Evolutionary conservation across 2,329 filamentous ascomycete genomes (phyloP).

Genomic region (Cercospora sp.): DNA sequence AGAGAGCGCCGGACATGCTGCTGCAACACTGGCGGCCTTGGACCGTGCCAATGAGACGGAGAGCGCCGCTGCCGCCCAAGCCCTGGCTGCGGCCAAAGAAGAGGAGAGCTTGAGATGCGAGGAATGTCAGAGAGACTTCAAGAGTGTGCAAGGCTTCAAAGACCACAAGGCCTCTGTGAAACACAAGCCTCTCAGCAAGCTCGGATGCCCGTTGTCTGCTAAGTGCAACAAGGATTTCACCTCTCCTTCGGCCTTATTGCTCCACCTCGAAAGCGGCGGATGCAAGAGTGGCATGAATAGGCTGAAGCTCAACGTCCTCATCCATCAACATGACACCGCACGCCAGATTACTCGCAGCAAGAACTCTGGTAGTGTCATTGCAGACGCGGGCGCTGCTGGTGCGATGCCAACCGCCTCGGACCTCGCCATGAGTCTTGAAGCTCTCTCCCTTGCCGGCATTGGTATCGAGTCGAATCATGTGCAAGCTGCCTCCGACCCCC

Average conservation of each 20-base stretch:
- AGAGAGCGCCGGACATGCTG: constrained; percentile 10
- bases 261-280: constrained; percentile 22
- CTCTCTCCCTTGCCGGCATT: not conserved
- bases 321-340: constrained; percentile 19
- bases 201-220: constrained; percentile 21
- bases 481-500: not conserved
- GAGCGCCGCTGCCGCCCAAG: not conserved
- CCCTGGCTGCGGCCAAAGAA: constrained; percentile 3
- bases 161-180: constrained; percentile 25
- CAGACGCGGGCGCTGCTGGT: not conserved
- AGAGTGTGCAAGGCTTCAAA: not conserved
- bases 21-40: not conserved
- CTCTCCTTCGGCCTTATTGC: constrained; percentile 20
- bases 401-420: not conserved
- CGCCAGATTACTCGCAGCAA: constrained; percentile 18
- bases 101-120: constrained; percentile 21
- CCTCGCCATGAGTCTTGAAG: not conserved
- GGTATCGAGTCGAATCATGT: not conserved
- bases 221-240: constrained; percentile 18
- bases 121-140: constrained; percentile 18
- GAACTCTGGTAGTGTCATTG: not conserved
- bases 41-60: not conserved
- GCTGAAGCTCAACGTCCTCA: constrained; percentile 20
- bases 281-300: constrained; percentile 25
- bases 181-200: constrained; percentile 21